Evolutionary conservation across 2,329 filamentous ascomycete genomes (phyloP), one percentile per base, ranked within the genome.

Genomic region (Basipetospora chlamydospora): DNA sequence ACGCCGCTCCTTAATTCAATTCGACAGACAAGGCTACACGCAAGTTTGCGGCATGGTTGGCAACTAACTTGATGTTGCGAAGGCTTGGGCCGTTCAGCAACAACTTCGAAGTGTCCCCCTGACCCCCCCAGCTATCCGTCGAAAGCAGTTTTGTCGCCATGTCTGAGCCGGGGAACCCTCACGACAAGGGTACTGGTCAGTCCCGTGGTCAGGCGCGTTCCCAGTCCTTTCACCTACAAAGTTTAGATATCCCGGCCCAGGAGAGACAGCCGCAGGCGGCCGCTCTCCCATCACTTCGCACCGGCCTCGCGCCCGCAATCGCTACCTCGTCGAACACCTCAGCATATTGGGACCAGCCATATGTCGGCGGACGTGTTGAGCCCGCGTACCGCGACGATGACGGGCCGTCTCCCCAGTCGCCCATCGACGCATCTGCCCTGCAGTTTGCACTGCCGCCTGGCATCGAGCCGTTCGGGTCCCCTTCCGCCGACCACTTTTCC

Each of bases 381-480:
- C 49, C 52, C 26, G 39, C 50, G 22, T 57, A 51, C 25, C 25
- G 17, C 16, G 28, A 38, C 15, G 29, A 16, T n/a, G 22, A 28
- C 12, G 22, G 22, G 22, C 22, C 22, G 6, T 21, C 16, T 20
- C 54, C 60, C 33, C 54, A 55, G 29, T 73, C 70, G 10, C 67
- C 70, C 11, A 65, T 73, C 43, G 69, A 75, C 42, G 55, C 57
- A 11, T 57, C 63, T 26, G 68, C 62, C 26, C 52, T 74, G 33
- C 68, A 72, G 48, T 65, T 61, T 45, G 70, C 70, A 17, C 54
- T 73, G 2, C 68, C 70, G 3, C 68, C 70, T 2, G 63, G 66
- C 16, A 64, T 71, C 38, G 54, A 57, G 39, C 55, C 50, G 39
- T 50, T 51, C 23, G 47, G 44, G 13, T 38, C 45, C 13, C 40